phyloP scores from a whole-genome alignment of 192 early-diverging fungal genomes.

The Geranomyces variabilis region DNA sequence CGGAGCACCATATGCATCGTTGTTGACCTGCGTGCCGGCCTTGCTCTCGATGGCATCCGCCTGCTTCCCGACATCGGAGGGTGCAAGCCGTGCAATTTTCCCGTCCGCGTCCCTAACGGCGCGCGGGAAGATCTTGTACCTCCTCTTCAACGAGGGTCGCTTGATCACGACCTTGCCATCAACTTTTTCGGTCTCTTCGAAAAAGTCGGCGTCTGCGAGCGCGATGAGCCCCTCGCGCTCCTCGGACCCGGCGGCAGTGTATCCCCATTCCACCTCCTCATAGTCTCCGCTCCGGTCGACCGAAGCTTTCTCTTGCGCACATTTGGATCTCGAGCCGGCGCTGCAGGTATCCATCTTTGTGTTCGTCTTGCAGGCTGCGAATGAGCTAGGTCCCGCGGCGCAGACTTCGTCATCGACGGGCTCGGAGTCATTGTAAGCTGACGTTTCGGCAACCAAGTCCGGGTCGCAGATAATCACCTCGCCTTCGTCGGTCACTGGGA shows the following conservation, averaged over 20 bases:
- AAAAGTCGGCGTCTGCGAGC: background rate
- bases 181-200: background rate
- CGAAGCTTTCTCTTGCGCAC: background rate
- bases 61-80: background rate
- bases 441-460: no score
- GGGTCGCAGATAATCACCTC: no score
- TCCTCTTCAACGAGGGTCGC: background rate
- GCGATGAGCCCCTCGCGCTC: background rate
- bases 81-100: background rate
- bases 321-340: background rate
- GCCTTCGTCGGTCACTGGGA: no score
- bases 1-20: background rate
- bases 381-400: no score
- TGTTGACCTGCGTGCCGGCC: background rate
- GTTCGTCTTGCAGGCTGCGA: no score
- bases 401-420: no score
- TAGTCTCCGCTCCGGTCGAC: background rate
- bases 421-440: no score
- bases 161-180: background rate
- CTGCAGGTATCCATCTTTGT: no score
- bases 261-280: constrained; percentile 2
- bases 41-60: background rate
- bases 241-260: background rate
- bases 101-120: background rate
- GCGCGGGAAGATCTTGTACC: background rate